Evolutionary conservation across 129 eudicot species (phyloP).

Genomic region (Gnaphalium uliginosum): DNA sequence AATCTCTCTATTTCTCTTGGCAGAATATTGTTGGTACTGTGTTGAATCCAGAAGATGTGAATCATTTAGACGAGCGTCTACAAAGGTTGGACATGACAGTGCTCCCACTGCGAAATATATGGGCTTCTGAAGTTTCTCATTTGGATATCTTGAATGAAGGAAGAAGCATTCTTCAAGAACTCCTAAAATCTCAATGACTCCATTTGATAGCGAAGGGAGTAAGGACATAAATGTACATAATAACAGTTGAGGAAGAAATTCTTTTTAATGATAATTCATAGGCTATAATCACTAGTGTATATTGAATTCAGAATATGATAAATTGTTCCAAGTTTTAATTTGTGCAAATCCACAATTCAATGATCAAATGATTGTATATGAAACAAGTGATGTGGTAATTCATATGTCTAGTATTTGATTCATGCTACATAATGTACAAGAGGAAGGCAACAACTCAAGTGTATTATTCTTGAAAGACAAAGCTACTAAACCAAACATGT

Average conservation of each 20-base stretch:
- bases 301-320: too few relatives aligned
- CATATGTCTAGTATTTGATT: neutral
- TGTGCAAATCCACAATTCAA: neutral
- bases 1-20: slow-evolving; percentile 2
- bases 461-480: neutral
- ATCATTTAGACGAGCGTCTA: slow-evolving; percentile 44
- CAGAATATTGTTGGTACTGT: slow-evolving; percentile 56
- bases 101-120: slow-evolving; percentile 55
- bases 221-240: neutral
- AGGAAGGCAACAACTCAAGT: neutral
- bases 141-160: slow-evolving; percentile 54
- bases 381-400: slow-evolving; percentile 1
- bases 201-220: neutral
- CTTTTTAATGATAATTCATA: slow-evolving; percentile 1
- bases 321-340: neutral
- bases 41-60: slow-evolving; percentile 43
- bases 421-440: slow-evolving; percentile 7
- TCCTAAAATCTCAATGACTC: slow-evolving; percentile 21
- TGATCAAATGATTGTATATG: neutral
- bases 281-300: neutral
- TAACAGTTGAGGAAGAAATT: neutral
- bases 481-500: neutral
- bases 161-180: slow-evolving; percentile 51
- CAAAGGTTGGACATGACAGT: slow-evolving; percentile 45
- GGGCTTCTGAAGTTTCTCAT: slow-evolving; percentile 62